Conservation (phyloP, 2,329 filamentous ascomycete species). For the Nemania diffusa region DNA sequence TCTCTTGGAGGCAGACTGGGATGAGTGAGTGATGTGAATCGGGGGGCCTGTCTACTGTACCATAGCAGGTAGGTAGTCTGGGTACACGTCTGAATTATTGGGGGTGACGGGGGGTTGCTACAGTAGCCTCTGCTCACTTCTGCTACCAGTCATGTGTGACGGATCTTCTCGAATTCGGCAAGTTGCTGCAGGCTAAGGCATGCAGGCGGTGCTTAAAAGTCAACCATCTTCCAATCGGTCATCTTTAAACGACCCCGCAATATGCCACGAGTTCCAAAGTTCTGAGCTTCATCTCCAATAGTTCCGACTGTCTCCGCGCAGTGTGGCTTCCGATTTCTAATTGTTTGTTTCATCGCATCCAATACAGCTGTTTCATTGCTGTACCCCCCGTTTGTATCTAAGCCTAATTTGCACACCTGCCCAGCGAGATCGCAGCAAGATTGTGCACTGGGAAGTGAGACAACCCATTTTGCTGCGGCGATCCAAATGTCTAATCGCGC, state of each 20-base stretch:
- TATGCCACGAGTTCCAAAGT: conserved; percentile 38
- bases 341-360: conserved; percentile 34
- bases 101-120: not conserved
- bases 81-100: conserved; percentile 21
- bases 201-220: conserved; percentile 38
- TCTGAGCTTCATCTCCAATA: conserved; percentile 37
- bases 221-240: conserved; percentile 43
- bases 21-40: conserved; percentile 43
- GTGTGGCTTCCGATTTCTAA: conserved; percentile 15
- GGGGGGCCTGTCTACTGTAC: not conserved
- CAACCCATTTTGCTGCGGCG: conserved; percentile 7
- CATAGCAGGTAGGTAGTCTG: not conserved
- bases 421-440: conserved; percentile 3
- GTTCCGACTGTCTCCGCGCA: conserved; percentile 16
- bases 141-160: conserved; percentile 31
- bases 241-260: conserved; percentile 41
- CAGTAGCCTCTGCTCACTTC: not conserved
- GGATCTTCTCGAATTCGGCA: conserved; percentile 34
- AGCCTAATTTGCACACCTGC: conserved; percentile 3
- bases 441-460: conserved; percentile 12
- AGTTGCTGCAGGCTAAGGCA: conserved; percentile 33
- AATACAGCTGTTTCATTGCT: conserved; percentile 35
- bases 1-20: conserved; percentile 65
- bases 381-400: conserved; percentile 12
- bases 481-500: conserved; percentile 32